Conservation (phyloP, 2,329 filamentous ascomycete genomes). For the Pseudogymnoascus sp. region DNA sequence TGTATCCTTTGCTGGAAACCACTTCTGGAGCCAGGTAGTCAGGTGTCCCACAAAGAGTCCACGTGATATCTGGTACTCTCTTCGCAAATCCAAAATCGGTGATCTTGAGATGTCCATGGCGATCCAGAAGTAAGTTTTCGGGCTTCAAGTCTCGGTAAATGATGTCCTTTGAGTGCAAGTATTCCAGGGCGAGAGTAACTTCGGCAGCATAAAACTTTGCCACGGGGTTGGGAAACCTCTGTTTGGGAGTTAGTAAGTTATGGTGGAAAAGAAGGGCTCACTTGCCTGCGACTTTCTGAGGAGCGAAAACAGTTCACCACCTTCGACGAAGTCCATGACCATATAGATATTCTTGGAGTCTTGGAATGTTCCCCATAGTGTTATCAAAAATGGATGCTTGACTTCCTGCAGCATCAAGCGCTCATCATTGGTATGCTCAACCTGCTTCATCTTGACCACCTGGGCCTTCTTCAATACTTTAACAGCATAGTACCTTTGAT, state of each 20-base stretch:
- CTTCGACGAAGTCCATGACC: slow-evolving; percentile 99
- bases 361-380: slow-evolving; percentile 96
- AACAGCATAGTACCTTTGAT: slow-evolving; percentile 95
- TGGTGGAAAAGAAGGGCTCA: not conserved
- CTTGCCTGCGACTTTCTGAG: slow-evolving; percentile 76
- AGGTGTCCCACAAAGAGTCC: slow-evolving; percentile 95
- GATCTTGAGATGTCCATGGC: slow-evolving; percentile 92
- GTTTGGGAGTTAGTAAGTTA: slow-evolving; percentile 11
- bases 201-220: slow-evolving; percentile 99
- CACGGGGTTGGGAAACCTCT: slow-evolving; percentile 98
- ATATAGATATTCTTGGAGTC: slow-evolving; percentile 95
- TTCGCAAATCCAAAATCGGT: slow-evolving; percentile 99
- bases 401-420: slow-evolving; percentile 91
- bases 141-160: slow-evolving; percentile 98
- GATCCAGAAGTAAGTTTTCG: slow-evolving; percentile 84
- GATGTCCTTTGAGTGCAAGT: slow-evolving; percentile 88
- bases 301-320: slow-evolving; percentile 92
- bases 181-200: slow-evolving; percentile 90
- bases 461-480: slow-evolving; percentile 98
- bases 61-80: slow-evolving; percentile 96
- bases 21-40: slow-evolving; percentile 97
- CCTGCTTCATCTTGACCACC: slow-evolving; percentile 99
- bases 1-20: slow-evolving; percentile 98
- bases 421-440: slow-evolving; percentile 98
- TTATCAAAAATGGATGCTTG: slow-evolving; percentile 96